Percentiles rank a stretch among this genome's conserved stretches.
Evolutionary conservation across 805 yeast species (phyloP).

Genomic region (Myxozyma vanderwaltii): DNA sequence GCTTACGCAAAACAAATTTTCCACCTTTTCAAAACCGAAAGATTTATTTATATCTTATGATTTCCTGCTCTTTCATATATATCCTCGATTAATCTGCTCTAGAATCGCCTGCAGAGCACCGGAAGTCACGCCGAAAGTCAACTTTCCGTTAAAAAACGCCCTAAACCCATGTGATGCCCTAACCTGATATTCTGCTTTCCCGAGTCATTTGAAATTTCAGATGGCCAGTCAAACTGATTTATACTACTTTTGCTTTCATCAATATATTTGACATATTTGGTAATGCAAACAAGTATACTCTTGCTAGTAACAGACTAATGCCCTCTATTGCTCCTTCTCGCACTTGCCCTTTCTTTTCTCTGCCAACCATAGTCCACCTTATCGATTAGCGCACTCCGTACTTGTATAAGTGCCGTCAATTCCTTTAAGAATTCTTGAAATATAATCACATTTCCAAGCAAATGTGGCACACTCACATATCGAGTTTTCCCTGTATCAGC

Average conservation of each 20-base stretch:
- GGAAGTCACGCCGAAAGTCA: conserved; percentile 6
- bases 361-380: conserved; percentile 28
- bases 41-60: no score
- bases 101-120: no score
- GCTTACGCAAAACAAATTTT: no score
- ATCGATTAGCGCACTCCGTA: conserved; percentile 30
- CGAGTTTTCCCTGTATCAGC: conserved; percentile 20
- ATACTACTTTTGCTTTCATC: no score
- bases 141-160: not conserved
- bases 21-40: no score
- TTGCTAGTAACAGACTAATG: no score
- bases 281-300: no score
- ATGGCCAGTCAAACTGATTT: no score
- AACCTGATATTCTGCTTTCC: not conserved
- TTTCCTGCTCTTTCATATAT: no score
- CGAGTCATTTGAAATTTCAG: not conserved
- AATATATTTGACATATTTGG: no score
- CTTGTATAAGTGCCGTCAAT: conserved; percentile 37
- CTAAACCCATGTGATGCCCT: conserved; percentile 11
- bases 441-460: conserved; percentile 37
- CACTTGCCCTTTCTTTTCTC: not conserved
- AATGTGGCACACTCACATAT: conserved; percentile 35
- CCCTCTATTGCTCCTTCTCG: no score
- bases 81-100: no score
- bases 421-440: conserved; percentile 39